These are phyloP conservation scores for Fusarium torreyae DNA, from an alignment of 2,329 filamentous ascomycete genomes.

Conservation along the genomic window DNA sequence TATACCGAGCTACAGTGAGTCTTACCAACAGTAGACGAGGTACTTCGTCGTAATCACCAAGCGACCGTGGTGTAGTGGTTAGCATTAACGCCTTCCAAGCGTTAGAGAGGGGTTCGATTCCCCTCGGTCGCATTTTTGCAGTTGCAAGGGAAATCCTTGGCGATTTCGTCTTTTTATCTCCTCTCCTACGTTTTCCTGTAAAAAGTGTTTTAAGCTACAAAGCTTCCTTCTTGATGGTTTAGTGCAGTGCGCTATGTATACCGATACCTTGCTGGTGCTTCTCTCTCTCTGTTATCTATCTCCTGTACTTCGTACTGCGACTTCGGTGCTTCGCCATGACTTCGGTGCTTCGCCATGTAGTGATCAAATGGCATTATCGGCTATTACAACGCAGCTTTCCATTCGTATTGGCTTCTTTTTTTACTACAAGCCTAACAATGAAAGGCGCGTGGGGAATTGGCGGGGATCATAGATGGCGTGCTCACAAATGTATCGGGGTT, in stretches of 20 bases:
- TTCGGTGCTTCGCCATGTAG: constrained; percentile 1
- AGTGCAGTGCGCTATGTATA: background rate
- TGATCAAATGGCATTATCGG: background rate
- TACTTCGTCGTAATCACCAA: background rate
- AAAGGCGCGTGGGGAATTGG: constrained; percentile 9
- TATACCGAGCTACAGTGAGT: fast-evolving
- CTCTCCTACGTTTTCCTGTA: too few relatives aligned
- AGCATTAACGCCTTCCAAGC: constrained; percentile 40
- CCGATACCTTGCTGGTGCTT: background rate
- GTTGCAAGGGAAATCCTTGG: too few relatives aligned
- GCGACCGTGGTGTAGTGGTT: constrained; percentile 39
- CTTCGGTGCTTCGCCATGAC: constrained; percentile 1
- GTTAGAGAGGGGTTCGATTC: constrained; percentile 40
- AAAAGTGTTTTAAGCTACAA: too few relatives aligned
- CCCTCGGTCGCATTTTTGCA: constrained; percentile 30
- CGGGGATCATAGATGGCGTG: constrained; percentile 25
- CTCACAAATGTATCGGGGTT: constrained; percentile 9
- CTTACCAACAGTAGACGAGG: background rate
- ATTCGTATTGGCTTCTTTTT: background rate
- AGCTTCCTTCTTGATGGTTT: background rate
- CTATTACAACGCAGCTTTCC: background rate
- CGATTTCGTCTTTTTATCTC: too few relatives aligned
- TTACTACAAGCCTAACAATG: background rate
- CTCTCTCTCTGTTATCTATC: too few relatives aligned
- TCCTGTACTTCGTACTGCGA: background rate